phyloP scores from a whole-genome alignment of 306 rosid genomes.

The Corylus americana region DNA sequence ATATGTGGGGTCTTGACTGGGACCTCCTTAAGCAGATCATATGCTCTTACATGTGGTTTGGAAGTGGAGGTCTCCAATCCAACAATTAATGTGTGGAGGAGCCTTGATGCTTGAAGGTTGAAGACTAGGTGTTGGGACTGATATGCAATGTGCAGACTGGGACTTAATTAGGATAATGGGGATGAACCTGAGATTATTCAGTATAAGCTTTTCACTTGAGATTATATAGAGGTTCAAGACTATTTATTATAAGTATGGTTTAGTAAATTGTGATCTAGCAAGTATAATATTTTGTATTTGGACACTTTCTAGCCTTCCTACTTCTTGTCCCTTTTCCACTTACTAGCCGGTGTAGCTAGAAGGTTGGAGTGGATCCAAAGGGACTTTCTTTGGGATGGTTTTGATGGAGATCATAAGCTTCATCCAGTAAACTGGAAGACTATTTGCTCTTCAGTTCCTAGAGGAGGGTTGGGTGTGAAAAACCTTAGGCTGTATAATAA shows the following conservation, averaged over 20 bases:
- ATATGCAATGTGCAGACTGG: neutral
- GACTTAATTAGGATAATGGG: neutral
- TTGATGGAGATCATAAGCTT: too few species aligned
- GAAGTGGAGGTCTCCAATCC: neutral
- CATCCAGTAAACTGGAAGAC: too few species aligned
- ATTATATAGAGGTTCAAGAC: neutral
- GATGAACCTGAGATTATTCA: neutral
- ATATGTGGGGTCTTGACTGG: neutral
- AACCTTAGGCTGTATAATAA: too few species aligned
- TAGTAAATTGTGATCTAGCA: conserved; percentile 5
- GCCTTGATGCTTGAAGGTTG: neutral
- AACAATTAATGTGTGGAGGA: neutral
- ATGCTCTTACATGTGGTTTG: neutral
- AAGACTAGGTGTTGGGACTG: neutral
- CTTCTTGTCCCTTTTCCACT: too few species aligned
- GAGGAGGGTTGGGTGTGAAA: too few species aligned
- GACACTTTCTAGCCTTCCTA: neutral
- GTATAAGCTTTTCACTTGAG: neutral
- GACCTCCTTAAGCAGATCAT: neutral
- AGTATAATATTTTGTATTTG: conserved; percentile 9
- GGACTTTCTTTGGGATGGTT: too few species aligned
- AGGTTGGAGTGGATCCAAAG: too few species aligned
- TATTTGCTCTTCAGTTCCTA: too few species aligned
- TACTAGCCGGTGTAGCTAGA: too few species aligned
- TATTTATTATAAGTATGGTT: neutral